Conservation (phyloP, 768 basidiomycete genomes). For the Leccinellum luteum region DNA sequence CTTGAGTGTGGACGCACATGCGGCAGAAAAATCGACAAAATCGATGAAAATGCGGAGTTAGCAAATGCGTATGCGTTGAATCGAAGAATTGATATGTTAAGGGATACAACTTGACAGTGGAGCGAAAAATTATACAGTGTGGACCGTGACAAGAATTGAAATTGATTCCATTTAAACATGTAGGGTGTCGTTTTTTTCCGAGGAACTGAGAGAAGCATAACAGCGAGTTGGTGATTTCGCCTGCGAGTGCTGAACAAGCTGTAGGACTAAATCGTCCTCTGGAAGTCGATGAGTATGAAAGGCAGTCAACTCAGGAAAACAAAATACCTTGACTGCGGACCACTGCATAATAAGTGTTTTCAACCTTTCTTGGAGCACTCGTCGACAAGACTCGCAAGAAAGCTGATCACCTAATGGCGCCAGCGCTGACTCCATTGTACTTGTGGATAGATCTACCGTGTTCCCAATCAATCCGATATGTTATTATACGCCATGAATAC, state of each 20-base stretch:
- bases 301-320: not conserved
- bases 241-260: not conserved
- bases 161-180: not conserved
- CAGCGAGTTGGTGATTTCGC: not conserved
- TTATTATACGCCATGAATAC: conserved; percentile 14
- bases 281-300: conserved; percentile 9
- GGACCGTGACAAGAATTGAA: not conserved
- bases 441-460: conserved; percentile 64
- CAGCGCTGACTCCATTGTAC: conserved; percentile 69
- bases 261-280: conserved; percentile 55
- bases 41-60: not conserved
- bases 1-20: conserved; percentile 1
- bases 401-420: conserved; percentile 68
- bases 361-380: conserved; percentile 61
- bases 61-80: conserved; percentile 6
- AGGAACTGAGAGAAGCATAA: conserved; percentile 4
- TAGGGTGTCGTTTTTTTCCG: not conserved
- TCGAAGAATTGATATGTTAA: not conserved
- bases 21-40: not conserved
- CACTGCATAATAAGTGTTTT: conserved; percentile 69
- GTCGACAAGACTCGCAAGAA: conserved; percentile 65
- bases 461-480: conserved; percentile 1
- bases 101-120: not conserved
- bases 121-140: not conserved
- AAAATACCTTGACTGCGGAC: conserved; percentile 69